These are phyloP conservation scores for Scedosporium apiospermum DNA, from an alignment of 2,329 filamentous ascomycete genomes.

Conservation along the genomic window DNA sequence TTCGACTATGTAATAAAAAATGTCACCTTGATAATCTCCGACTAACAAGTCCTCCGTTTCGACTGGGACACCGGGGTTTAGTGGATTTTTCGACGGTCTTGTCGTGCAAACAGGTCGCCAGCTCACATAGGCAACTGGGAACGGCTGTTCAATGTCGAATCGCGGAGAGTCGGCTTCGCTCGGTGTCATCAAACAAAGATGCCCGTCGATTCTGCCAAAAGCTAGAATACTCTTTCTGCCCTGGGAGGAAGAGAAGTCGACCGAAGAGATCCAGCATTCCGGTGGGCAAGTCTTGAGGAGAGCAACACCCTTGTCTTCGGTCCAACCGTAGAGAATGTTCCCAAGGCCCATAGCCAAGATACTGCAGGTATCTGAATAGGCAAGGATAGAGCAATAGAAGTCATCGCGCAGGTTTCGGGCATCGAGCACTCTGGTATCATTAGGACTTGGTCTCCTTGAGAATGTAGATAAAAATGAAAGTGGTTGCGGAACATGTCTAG, in stretches of 20 bases:
- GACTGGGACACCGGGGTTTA: slow-evolving; percentile 39
- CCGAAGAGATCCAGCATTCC: slow-evolving; percentile 59
- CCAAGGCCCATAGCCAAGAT: slow-evolving; percentile 78
- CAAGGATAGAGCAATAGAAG: slow-evolving; percentile 87
- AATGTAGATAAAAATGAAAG: background rate
- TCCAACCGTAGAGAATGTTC: slow-evolving; percentile 79
- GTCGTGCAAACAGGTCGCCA: slow-evolving; percentile 60
- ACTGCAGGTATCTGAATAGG: slow-evolving; percentile 67
- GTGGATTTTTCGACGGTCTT: slow-evolving; percentile 41
- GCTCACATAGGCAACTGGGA: slow-evolving; percentile 66
- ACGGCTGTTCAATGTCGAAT: slow-evolving; percentile 65
- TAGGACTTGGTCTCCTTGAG: slow-evolving; percentile 14
- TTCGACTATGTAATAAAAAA: slow-evolving; percentile 86
- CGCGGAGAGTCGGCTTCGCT: slow-evolving; percentile 57
- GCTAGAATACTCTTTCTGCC: slow-evolving; percentile 76
- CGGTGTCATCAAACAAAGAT: slow-evolving; percentile 68
- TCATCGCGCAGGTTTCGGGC: slow-evolving; percentile 85
- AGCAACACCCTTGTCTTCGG: slow-evolving; percentile 60
- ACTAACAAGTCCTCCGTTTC: slow-evolving; percentile 76
- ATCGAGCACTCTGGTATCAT: slow-evolving; percentile 60
- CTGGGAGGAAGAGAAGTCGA: slow-evolving; percentile 78
- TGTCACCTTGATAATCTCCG: slow-evolving; percentile 70
- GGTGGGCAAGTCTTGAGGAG: slow-evolving; percentile 33
- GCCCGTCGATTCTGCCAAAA: slow-evolving; percentile 70
- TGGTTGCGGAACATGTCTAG: background rate